Base-by-base conservation (phyloP, 495 filamentous ascomycete species). In the Elasticomyces elasticus region DNA sequence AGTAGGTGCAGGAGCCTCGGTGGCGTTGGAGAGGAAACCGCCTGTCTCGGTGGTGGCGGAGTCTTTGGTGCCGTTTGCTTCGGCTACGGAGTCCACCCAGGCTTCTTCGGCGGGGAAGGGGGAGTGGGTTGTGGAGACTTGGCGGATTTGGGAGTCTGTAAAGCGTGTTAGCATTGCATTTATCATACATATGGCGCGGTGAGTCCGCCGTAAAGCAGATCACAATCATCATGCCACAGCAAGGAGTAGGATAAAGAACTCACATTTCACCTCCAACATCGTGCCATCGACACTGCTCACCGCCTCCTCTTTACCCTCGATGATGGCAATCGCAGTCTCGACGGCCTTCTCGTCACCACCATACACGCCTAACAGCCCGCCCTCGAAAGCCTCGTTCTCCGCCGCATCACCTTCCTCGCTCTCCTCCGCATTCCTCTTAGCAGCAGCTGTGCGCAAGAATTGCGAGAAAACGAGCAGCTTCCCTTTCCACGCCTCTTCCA, bases 361-460 rank as follows among this genome's bases (percentile, higher is more conserved):
- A 68, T 99, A 99, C 35, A 97, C 83, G 62, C 86, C 76, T 48
- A 90, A 81, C 38, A 99, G 75, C 25, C 92, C 83, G 48, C 86
- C 88, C 69, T 99, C 94, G 55, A 97, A 85, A 40, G 89, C 92
- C 69, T 79, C 79, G 62, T 79, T 86, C 69, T 95, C 87, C 30
- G 86, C 82, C 2, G 73, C 66, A 19, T 81, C 75, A 61, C 84
- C 78, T n/a, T n/a, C n/a, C n/a, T n/a, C n/a, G 42, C 79, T 78
- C 43, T 75, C 81, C 46, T 74, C 79, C 28, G 72, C 72, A 53
- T 78, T 80, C 74, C 81, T 24, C 28, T 83, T 76, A 19, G 81
- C 78, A 13, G 75, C 76, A 30, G 80, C 76, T 54, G 79, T 74
- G 43, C 70, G 50, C 43, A 74, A 51, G 65, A 74, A 74, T 40